Base-by-base conservation (phyloP, 106 monocot genomes). In the Alisma plantagoaquatica region DNA sequence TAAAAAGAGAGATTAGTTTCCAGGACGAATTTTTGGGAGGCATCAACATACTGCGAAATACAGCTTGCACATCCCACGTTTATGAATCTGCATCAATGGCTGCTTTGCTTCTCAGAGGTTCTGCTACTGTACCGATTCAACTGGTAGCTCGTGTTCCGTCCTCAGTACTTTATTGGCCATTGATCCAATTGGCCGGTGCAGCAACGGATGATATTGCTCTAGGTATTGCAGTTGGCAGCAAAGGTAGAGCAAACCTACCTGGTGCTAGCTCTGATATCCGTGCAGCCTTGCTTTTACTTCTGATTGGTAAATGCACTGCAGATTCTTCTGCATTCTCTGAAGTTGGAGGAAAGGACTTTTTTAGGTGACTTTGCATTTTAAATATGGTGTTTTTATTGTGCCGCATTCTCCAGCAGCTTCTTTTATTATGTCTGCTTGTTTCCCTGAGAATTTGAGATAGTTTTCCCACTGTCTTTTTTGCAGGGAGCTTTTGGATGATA, bases 341-440 rank as follows among this genome's bases (percentile, higher is more conserved):
- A 57, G 81, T 98, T 52, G 98, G 85, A 71, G 98, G 90, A 25
- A 82, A 98, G 61, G 90, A 98, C 43, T 98, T 98, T 53, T 98
- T 98, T 51, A 98, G 93, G 93, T 82, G 66, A 32, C 46, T 33
- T 26, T 46, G 3, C 23, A 46, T 20, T 43, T 10, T 33, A n/a
- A 20, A 42, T 18, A 23, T 30, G 22, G 12, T 29, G n/a, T 23
- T 49, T 51, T 27, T 46, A n/a, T 3, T 10, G 45, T 46, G 16
- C 6, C 14, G 14, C 4, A n/a, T 10, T 17, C 14, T 46, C n/a
- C 45, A 46, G 6, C 45, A 46, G 5, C 5, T 38, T 38, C 35
- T 38, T 38, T 6, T 38, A 38, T n/a, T n/a, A n/a, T n/a, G n/a
- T n/a, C 35, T 7, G 35, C 35, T 14, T 38, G 35, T 38, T 38